Percentiles rank a stretch among this genome's conserved stretches.
Conservation (phyloP, 495 filamentous ascomycete species). For the Jackrogersella multiformis region DNA sequence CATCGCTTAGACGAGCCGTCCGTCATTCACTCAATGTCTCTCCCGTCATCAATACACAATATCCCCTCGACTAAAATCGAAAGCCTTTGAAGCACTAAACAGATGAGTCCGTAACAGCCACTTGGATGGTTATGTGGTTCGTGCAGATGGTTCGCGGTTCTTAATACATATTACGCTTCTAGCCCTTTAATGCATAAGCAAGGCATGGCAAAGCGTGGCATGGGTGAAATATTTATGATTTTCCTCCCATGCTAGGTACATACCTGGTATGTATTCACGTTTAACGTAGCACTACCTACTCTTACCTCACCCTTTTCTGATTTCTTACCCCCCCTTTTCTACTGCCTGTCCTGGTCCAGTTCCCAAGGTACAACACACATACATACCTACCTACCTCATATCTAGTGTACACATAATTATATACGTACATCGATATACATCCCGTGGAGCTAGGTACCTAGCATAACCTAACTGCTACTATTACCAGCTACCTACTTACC, state of each 20-base stretch:
- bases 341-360: constrained; percentile 12
- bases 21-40: background rate
- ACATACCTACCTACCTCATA: constrained; percentile 14
- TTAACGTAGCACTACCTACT: constrained; percentile 5
- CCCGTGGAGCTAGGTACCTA: background rate
- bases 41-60: background rate
- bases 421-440: background rate
- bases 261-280: no score
- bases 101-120: no score
- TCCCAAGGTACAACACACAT: constrained; percentile 32
- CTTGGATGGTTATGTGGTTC: no score
- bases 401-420: no score
- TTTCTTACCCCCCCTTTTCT: constrained; percentile 35
- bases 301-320: background rate
- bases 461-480: background rate
- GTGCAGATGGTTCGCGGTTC: background rate
- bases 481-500: background rate
- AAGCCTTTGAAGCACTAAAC: background rate
- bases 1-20: background rate
- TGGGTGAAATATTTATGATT: no score
- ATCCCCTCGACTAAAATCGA: background rate
- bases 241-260: no score
- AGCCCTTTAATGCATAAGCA: background rate
- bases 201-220: no score
- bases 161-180: background rate